These are phyloP conservation scores for Ogataea nitratoaversa DNA, from an alignment of 805 yeast species.

Conservation along the genomic window DNA sequence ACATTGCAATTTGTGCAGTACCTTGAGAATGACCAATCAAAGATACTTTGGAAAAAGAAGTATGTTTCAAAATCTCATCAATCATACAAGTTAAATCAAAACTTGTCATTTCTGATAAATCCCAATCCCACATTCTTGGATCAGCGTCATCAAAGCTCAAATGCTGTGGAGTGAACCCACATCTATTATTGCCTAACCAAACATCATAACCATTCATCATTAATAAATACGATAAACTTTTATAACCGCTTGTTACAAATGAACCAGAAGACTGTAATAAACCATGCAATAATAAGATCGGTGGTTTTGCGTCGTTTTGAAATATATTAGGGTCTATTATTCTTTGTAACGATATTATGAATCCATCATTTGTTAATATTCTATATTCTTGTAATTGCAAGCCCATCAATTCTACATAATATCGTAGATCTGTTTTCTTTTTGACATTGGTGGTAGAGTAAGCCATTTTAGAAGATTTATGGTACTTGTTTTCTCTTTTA, in stretches of 20 bases:
- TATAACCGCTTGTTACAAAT: slow-evolving; percentile 75
- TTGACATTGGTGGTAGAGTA: slow-evolving; percentile 32
- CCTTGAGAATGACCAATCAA: slow-evolving; percentile 91
- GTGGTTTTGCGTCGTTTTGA: slow-evolving; percentile 31
- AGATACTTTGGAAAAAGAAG: slow-evolving; percentile 43
- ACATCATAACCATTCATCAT: slow-evolving; percentile 63
- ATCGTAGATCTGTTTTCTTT: slow-evolving; percentile 40
- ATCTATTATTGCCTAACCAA: slow-evolving; percentile 89
- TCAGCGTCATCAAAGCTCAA: slow-evolving; percentile 38
- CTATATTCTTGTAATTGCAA: slow-evolving; percentile 55
- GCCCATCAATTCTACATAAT: slow-evolving; percentile 62
- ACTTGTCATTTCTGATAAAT: slow-evolving; percentile 73
- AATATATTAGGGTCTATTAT: slow-evolving; percentile 48
- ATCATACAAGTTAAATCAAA: slow-evolving; percentile 75
- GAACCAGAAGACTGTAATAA: slow-evolving; percentile 84
- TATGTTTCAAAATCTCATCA: slow-evolving; percentile 44
- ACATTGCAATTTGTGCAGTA: slow-evolving; percentile 76
- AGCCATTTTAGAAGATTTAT: slow-evolving; percentile 12
- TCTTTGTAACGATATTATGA: slow-evolving; percentile 60
- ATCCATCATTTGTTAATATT: slow-evolving; percentile 78
- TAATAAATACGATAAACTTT: slow-evolving; percentile 65
- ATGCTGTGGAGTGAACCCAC: slow-evolving; percentile 78
- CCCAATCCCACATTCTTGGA: slow-evolving; percentile 88
- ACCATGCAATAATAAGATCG: slow-evolving; percentile 81
- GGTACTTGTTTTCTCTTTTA: slow-evolving; percentile 6